A percentile compares a stretch with the other conserved stretches of the same genome.
Conservation (phyloP, 1,284 basidiomycete species). For the Irpex lacteus region DNA sequence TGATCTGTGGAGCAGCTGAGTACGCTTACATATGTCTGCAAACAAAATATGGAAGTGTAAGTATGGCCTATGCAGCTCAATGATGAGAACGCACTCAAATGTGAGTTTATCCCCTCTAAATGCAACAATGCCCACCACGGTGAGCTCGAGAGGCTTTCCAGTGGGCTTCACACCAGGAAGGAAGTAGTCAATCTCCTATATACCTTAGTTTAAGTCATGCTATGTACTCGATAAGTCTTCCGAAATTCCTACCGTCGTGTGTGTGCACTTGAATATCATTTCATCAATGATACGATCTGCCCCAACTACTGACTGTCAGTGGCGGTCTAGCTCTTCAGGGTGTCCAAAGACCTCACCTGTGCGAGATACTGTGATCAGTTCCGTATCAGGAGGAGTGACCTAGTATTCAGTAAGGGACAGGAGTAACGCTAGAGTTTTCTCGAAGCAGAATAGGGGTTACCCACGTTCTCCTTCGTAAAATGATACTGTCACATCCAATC, state of each 20-base stretch:
- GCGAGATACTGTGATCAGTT: slow-evolving; percentile 41
- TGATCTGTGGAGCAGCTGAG: neutral
- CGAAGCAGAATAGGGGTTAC: neutral
- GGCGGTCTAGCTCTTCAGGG: neutral
- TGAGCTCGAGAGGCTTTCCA: slow-evolving; percentile 40
- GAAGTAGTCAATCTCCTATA: slow-evolving; percentile 49
- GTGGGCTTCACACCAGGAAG: slow-evolving; percentile 47
- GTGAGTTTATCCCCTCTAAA: slow-evolving; percentile 51
- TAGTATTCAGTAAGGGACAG: slow-evolving; percentile 11
- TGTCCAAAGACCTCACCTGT: slow-evolving; percentile 29
- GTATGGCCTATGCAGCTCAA: neutral
- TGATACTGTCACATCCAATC: slow-evolving; percentile 31
- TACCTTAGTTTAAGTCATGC: neutral
- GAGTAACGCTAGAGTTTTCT: neutral
- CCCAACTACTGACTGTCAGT: slow-evolving; percentile 31
- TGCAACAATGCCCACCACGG: slow-evolving; percentile 49
- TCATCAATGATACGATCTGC: slow-evolving; percentile 45
- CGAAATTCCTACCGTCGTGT: slow-evolving; percentile 34
- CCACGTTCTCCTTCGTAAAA: slow-evolving; percentile 35
- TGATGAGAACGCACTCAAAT: slow-evolving; percentile 43
- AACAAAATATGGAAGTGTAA: neutral
- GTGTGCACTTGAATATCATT: slow-evolving; percentile 45
- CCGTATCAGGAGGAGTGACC: slow-evolving; percentile 41
- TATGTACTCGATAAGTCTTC: neutral
- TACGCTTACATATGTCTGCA: slow-evolving; percentile 29